Percentiles rank a stretch among this genome's conserved stretches.
phyloP scores from a whole-genome alignment of 2,329 filamentous ascomycete genomes.

The Stagonosporopsis rhizophila region DNA sequence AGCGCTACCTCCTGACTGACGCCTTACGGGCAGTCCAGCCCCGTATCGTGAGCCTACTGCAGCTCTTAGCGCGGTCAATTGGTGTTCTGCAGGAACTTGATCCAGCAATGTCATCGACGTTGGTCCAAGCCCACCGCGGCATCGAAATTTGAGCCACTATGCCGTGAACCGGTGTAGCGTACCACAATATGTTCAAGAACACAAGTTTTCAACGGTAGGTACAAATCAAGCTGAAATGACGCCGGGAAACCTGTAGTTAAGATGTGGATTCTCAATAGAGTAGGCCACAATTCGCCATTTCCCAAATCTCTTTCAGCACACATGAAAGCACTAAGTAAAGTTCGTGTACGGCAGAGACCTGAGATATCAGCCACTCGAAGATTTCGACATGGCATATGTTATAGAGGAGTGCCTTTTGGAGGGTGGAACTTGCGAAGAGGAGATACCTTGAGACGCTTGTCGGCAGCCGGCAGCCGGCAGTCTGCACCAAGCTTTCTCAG shows the following conservation, averaged over 20 bases:
- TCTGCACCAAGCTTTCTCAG: neutral
- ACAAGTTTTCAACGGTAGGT: neutral
- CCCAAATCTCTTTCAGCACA: too few relatives aligned
- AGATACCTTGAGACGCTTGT: neutral
- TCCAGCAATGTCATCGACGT: neutral
- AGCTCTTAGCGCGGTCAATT: neutral
- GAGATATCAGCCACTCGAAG: neutral
- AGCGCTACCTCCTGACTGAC: conserved; percentile 3
- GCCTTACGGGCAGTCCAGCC: neutral
- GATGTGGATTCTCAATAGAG: neutral
- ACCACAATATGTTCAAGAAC: conserved; percentile 1
- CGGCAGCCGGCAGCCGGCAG: neutral
- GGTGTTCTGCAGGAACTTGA: neutral
- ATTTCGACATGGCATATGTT: neutral
- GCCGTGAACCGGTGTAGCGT: conserved; percentile 10
- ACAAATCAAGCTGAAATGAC: neutral
- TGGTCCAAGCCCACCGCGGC: conserved; percentile 4
- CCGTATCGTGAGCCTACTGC: conserved; percentile 4
- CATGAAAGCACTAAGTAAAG: too few relatives aligned
- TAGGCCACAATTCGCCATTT: neutral
- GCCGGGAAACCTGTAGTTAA: neutral
- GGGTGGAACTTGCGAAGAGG: neutral
- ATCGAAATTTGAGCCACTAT: conserved; percentile 2
- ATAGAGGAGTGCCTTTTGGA: neutral
- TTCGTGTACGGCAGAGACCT: neutral